phyloP scores from a whole-genome alignment of 2,329 filamentous ascomycete species.

The Alternaria conjuncta region DNA sequence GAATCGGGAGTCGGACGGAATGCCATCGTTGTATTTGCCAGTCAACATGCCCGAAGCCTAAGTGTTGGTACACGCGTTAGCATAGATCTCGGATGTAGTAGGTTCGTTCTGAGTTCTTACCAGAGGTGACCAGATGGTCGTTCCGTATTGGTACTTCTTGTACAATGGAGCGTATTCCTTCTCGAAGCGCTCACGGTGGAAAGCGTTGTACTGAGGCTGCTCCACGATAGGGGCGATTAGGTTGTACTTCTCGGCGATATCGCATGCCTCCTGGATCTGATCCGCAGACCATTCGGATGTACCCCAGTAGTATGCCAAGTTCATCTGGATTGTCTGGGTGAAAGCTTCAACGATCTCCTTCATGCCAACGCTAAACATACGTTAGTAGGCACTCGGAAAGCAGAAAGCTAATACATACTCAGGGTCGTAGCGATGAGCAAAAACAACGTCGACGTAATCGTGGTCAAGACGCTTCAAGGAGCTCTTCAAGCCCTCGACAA shows the following conservation, averaged over 20 bases:
- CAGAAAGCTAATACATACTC: slow-evolving; percentile 31
- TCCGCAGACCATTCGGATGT: slow-evolving; percentile 66
- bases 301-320: slow-evolving; percentile 61
- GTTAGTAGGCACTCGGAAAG: slow-evolving; percentile 3
- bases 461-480: slow-evolving; percentile 65
- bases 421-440: slow-evolving; percentile 66
- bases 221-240: slow-evolving; percentile 63
- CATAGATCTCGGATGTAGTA: not conserved
- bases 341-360: slow-evolving; percentile 67
- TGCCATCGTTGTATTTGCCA: slow-evolving; percentile 70
- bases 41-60: slow-evolving; percentile 62
- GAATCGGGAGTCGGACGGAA: slow-evolving; percentile 66
- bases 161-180: slow-evolving; percentile 66
- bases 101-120: slow-evolving; percentile 19
- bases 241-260: slow-evolving; percentile 68
- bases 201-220: slow-evolving; percentile 67
- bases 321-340: slow-evolving; percentile 60
- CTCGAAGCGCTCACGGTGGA: slow-evolving; percentile 67
- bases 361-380: slow-evolving; percentile 58
- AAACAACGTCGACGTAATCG: slow-evolving; percentile 71
- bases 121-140: slow-evolving; percentile 63
- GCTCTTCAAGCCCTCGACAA: slow-evolving; percentile 64
- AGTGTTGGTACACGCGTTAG: not conserved
- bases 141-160: slow-evolving; percentile 64
- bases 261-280: slow-evolving; percentile 65